Evolutionary conservation across 2,329 filamentous ascomycete species (phyloP).

Genomic region (Dendrostoma leiphaemia): DNA sequence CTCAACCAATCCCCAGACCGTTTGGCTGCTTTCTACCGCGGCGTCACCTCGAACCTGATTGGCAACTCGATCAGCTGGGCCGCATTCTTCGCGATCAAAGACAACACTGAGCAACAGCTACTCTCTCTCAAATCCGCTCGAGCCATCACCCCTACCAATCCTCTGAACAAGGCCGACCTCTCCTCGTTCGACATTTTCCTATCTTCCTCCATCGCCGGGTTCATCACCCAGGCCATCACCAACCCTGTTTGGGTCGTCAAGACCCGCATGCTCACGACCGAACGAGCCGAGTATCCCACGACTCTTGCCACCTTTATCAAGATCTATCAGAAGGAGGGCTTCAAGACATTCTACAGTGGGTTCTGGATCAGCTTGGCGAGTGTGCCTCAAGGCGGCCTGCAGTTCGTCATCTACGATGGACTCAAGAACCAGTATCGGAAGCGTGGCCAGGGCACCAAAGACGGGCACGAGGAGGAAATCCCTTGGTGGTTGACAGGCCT

Average conservation of each 20-base stretch:
- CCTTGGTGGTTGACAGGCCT: slow-evolving; percentile 75
- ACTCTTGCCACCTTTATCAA: slow-evolving; percentile 69
- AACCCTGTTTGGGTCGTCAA: slow-evolving; percentile 99
- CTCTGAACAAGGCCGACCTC: slow-evolving; percentile 33
- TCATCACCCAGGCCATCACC: slow-evolving; percentile 76
- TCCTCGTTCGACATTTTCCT: slow-evolving; percentile 74
- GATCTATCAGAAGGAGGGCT: slow-evolving; percentile 70
- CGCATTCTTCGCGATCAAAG: slow-evolving; percentile 82
- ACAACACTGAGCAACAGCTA: slow-evolving; percentile 50
- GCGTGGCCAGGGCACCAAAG: slow-evolving; percentile 15
- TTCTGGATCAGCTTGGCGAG: slow-evolving; percentile 80
- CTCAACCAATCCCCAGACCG: slow-evolving; percentile 52
- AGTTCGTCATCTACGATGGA: slow-evolving; percentile 92
- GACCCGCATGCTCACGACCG: slow-evolving; percentile 91
- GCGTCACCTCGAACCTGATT: slow-evolving; percentile 83
- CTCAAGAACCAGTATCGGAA: slow-evolving; percentile 49
- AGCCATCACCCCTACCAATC: slow-evolving; percentile 37
- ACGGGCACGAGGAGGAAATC: slow-evolving; percentile 40
- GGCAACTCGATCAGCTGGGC: slow-evolving; percentile 91
- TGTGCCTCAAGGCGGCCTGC: slow-evolving; percentile 87
- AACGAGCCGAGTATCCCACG: slow-evolving; percentile 72
- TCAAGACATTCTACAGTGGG: slow-evolving; percentile 82
- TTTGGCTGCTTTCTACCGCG: slow-evolving; percentile 76
- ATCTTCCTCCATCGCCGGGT: slow-evolving; percentile 68
- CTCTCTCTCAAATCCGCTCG: too few relatives aligned